Evolutionary conservation across 176 grass and related monocot genomes (phyloP).

Genomic region (Oropetium thomaeum): DNA sequence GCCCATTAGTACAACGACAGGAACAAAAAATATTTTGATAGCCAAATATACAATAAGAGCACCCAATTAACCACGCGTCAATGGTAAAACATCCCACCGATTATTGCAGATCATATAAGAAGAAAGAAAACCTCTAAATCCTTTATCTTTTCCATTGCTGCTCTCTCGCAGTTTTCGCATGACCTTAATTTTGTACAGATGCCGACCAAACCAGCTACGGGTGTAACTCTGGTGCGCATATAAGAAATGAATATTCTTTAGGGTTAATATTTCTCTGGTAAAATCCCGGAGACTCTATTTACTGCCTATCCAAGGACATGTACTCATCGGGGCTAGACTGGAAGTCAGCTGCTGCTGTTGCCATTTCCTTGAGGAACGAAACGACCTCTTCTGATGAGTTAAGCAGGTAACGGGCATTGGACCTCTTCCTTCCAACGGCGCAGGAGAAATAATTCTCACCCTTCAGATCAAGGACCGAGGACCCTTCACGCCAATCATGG

Average conservation of each 20-base stretch:
- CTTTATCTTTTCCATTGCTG: constrained; percentile 26
- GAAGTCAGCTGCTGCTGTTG: constrained; percentile 34
- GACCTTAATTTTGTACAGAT: constrained; percentile 43
- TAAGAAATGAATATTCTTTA: constrained; percentile 24
- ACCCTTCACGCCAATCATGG: constrained; percentile 86
- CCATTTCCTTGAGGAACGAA: constrained; percentile 74
- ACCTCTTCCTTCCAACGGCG: constrained; percentile 83
- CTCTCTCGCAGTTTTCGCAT: constrained; percentile 28
- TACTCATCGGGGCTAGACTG: constrained; percentile 25
- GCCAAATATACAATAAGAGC: neutral
- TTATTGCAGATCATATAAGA: neutral
- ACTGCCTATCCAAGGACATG: constrained; percentile 57
- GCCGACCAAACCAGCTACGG: constrained; percentile 32
- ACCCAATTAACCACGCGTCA: too few relatives aligned
- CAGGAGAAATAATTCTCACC: constrained; percentile 99
- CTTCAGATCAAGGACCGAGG: constrained; percentile 92
- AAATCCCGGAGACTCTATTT: constrained; percentile 22
- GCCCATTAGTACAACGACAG: neutral
- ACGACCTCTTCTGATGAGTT: constrained; percentile 87
- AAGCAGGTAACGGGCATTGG: constrained; percentile 79
- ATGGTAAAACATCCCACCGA: neutral
- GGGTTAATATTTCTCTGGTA: constrained; percentile 5
- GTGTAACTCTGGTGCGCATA: constrained; percentile 27
- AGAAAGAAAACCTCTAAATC: constrained; percentile 4
- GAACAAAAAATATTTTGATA: neutral